Evolutionary conservation across 2,329 filamentous ascomycete species (phyloP).

Genomic region (Rachicladosporium sp.): DNA sequence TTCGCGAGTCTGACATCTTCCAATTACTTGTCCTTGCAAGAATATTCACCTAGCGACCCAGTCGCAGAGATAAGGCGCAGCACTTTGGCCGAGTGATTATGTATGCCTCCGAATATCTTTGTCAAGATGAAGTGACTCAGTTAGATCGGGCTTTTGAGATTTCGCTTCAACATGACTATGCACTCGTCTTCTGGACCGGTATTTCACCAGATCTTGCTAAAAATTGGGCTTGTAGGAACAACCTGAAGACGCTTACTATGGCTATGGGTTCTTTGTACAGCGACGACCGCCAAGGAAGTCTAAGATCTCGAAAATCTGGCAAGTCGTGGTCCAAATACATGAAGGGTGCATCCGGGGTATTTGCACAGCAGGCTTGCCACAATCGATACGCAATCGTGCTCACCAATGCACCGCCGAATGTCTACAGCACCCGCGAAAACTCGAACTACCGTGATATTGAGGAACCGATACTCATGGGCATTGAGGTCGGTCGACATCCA

Average conservation of each 20-base stretch:
- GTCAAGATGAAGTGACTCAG: slow-evolving; percentile 1
- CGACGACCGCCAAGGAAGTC: slow-evolving; percentile 1
- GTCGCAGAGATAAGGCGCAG: too few species aligned
- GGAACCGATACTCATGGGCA: slow-evolving; percentile 3
- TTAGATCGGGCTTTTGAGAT: slow-evolving; percentile 2
- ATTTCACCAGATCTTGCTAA: slow-evolving; percentile 3
- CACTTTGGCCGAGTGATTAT: not conserved
- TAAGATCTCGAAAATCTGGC: slow-evolving; percentile 1
- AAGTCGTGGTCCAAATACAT: slow-evolving; percentile 4
- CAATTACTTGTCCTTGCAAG: too few species aligned
- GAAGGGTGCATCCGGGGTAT: slow-evolving; percentile 4
- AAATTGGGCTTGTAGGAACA: slow-evolving; percentile 3
- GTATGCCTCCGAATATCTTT: not conserved
- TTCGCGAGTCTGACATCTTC: too few species aligned
- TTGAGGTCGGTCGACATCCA: slow-evolving; percentile 1
- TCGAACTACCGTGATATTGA: slow-evolving; percentile 3
- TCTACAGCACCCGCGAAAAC: too few species aligned
- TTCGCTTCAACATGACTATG: slow-evolving; percentile 3
- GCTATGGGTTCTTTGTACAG: slow-evolving; percentile 4
- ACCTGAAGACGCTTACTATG: slow-evolving; percentile 3
- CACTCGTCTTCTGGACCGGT: slow-evolving; percentile 5
- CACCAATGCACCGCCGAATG: too few species aligned
- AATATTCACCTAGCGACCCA: too few species aligned
- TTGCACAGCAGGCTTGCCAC: too few species aligned
- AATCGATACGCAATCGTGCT: too few species aligned